Percentiles rank a stretch among this genome's conserved stretches.
Evolutionary conservation across 1,284 basidiomycete genomes (phyloP).

Genomic region (Ganoderma resinaceum): DNA sequence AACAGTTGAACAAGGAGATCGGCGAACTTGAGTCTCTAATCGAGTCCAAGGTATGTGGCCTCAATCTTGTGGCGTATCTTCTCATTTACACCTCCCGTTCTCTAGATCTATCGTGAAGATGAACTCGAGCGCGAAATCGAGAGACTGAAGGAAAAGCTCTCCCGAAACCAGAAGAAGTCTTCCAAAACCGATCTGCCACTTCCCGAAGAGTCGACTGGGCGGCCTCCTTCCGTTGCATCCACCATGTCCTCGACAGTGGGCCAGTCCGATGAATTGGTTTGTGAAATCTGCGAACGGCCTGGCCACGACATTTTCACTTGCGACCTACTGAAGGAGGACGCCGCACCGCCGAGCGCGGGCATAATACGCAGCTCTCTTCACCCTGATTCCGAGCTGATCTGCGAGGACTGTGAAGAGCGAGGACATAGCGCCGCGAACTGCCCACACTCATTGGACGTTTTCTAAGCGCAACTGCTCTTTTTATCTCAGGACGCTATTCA

Average conservation of each 20-base stretch:
- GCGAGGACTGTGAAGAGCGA: constrained; percentile 79
- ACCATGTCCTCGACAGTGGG: constrained; percentile 25
- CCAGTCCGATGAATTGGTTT: constrained; percentile 50
- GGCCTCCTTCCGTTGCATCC: constrained; percentile 23
- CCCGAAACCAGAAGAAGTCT: constrained; percentile 62
- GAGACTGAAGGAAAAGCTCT: constrained; percentile 72
- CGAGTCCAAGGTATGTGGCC: constrained; percentile 79
- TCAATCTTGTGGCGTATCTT: background rate
- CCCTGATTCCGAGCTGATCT: constrained; percentile 52
- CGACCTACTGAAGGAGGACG: constrained; percentile 60
- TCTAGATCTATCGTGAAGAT: constrained; percentile 90
- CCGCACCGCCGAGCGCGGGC: constrained; percentile 28
- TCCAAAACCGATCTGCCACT: constrained; percentile 56
- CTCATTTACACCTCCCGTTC: background rate
- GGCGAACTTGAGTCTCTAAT: constrained; percentile 88
- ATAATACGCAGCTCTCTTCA: constrained; percentile 10
- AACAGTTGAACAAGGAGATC: constrained; percentile 90
- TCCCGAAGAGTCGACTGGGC: constrained; percentile 34
- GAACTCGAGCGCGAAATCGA: constrained; percentile 90
- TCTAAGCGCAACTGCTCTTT: constrained; percentile 47
- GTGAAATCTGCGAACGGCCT: constrained; percentile 84
- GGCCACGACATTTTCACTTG: constrained; percentile 88
- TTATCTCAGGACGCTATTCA: background rate
- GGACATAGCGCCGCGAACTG: constrained; percentile 77
- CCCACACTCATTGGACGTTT: constrained; percentile 83